A percentile compares a stretch with the other conserved stretches of the same genome.
Evolutionary conservation across 768 basidiomycete genomes (phyloP).

Genomic region (Podaxis mareebaensis): DNA sequence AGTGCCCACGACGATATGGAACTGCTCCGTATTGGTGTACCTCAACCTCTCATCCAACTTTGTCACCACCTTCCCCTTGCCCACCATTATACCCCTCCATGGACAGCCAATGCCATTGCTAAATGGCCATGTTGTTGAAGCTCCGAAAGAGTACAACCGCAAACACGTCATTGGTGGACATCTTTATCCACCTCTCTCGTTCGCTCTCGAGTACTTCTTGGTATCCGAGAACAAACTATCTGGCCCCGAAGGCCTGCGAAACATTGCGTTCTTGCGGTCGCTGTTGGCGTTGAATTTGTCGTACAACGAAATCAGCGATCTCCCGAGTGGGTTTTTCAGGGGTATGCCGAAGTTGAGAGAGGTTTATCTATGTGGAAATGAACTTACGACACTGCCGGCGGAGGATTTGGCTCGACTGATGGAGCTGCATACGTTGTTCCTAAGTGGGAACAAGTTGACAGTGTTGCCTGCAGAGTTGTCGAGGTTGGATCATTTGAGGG

Average conservation of each 20-base stretch:
- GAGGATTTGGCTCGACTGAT: constrained; percentile 81
- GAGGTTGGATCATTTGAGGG: constrained; percentile 73
- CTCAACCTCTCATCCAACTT: constrained; percentile 92
- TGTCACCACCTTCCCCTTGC: constrained; percentile 35
- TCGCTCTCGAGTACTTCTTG: constrained; percentile 74
- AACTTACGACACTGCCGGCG: constrained; percentile 83
- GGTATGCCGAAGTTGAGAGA: constrained; percentile 74
- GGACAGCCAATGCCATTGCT: neutral
- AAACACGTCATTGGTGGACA: constrained; percentile 42
- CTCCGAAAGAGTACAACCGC: constrained; percentile 19
- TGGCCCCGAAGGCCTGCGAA: constrained; percentile 67
- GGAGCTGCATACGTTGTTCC: constrained; percentile 70
- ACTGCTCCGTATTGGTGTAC: constrained; percentile 66
- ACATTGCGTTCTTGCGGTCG: constrained; percentile 26
- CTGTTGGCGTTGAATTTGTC: constrained; percentile 86
- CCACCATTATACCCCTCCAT: constrained; percentile 6
- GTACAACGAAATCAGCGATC: constrained; percentile 92
- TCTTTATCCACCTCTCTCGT: constrained; percentile 41
- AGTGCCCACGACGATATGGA: constrained; percentile 80
- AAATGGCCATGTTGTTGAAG: neutral
- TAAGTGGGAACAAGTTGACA: constrained; percentile 94
- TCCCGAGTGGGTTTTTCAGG: constrained; percentile 76
- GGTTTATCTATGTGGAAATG: constrained; percentile 95
- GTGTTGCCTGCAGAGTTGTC: constrained; percentile 90
- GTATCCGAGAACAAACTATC: constrained; percentile 86